phyloP scores from a whole-genome alignment of 805 yeast species.

The Gaillardinia entomophila region DNA sequence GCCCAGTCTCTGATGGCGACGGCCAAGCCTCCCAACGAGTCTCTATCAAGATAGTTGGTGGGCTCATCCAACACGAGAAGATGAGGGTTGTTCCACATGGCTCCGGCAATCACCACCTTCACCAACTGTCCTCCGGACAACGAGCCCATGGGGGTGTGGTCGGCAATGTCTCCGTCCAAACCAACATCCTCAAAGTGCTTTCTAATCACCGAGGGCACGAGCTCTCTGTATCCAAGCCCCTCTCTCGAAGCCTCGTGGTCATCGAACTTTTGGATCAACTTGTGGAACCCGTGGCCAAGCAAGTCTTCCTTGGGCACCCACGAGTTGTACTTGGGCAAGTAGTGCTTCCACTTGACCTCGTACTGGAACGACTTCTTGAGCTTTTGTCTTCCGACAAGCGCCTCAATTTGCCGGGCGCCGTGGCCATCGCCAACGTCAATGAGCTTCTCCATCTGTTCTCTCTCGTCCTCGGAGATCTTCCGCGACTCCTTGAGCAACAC shows the following conservation, averaged over 20 bases:
- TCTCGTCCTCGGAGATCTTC: conserved; percentile 71
- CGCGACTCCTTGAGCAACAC: conserved; percentile 90
- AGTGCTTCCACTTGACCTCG: conserved; percentile 89
- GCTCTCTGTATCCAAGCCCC: conserved; percentile 43
- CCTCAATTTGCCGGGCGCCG: conserved; percentile 86
- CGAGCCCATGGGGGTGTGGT: conserved; percentile 95
- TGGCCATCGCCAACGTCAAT: conserved; percentile 81
- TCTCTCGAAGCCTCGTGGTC: conserved; percentile 46
- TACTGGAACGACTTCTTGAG: conserved; percentile 94
- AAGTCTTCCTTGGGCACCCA: conserved; percentile 86
- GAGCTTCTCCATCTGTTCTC: conserved; percentile 68
- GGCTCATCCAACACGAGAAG: conserved; percentile 96
- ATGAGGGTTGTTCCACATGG: conserved; percentile 99
- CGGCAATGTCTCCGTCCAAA: conserved; percentile 95
- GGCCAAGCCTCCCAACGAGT: conserved; percentile 95
- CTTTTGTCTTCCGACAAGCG: conserved; percentile 95
- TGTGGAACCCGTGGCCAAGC: conserved; percentile 53
- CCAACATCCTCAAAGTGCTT: conserved; percentile 98
- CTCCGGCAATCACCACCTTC: conserved; percentile 98
- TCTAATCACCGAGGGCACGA: conserved; percentile 85
- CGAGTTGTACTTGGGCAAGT: conserved; percentile 89
- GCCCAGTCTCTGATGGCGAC: conserved; percentile 96
- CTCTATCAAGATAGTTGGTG: conserved; percentile 96
- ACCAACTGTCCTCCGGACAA: conserved; percentile 97
- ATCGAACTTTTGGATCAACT: conserved; percentile 40